phyloP scores from a whole-genome alignment of 2,329 filamentous ascomycete species.

The Cytospora leucostoma region DNA sequence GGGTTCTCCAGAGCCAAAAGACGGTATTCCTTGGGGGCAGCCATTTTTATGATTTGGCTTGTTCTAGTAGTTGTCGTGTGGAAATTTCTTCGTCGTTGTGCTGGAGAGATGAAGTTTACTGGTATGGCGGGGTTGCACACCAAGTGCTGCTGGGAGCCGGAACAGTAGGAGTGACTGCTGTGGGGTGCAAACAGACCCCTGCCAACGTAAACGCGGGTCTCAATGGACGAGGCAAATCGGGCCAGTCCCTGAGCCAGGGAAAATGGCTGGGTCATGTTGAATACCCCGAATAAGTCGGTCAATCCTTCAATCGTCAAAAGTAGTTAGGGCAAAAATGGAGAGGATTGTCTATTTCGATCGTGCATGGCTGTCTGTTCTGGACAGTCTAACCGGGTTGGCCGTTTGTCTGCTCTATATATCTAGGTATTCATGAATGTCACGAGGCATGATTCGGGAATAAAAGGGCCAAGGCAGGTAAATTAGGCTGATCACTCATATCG shows the following conservation, averaged over 20 bases:
- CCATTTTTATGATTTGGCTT: constrained; percentile 57
- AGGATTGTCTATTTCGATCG: neutral
- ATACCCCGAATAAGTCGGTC: constrained; percentile 18
- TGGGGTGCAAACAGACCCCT: constrained; percentile 27
- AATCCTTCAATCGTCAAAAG: neutral
- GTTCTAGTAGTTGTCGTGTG: constrained; percentile 28
- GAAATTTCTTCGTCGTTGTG: constrained; percentile 26
- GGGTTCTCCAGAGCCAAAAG: constrained; percentile 97
- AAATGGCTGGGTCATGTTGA: constrained; percentile 18
- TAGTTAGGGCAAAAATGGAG: neutral
- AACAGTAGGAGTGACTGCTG: constrained; percentile 17
- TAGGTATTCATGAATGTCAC: neutral
- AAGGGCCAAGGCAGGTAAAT: neutral
- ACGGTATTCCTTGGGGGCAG: constrained; percentile 75
- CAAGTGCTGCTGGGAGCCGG: constrained; percentile 18
- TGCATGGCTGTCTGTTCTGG: constrained; percentile 2
- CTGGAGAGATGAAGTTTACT: constrained; percentile 31
- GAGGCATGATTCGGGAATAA: neutral
- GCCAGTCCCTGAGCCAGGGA: constrained; percentile 14
- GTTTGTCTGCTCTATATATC: constrained; percentile 1
- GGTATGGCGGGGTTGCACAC: constrained; percentile 35
- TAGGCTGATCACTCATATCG: constrained; percentile 21
- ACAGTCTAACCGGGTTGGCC: neutral
- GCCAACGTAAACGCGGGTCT: constrained; percentile 14
- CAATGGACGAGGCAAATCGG: constrained; percentile 22